A percentile compares a stretch with the other conserved stretches of the same genome.
phyloP scores from a whole-genome alignment of 306 rosid species.

The Quercus aquifolioides region DNA sequence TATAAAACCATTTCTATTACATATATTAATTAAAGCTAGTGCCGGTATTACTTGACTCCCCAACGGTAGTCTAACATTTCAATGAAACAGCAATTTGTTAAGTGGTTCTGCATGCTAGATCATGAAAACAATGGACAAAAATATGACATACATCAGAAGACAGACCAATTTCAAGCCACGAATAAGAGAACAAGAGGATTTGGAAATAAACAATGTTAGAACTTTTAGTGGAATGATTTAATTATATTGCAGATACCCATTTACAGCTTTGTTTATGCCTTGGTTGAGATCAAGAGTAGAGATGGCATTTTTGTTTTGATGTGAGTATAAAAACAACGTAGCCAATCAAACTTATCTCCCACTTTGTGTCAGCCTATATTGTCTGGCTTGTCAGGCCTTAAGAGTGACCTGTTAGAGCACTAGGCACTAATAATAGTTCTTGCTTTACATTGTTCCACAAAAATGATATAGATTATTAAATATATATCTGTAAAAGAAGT shows the following conservation, averaged over 20 bases:
- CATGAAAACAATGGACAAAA: constrained; percentile 14
- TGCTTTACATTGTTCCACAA: constrained; percentile 5
- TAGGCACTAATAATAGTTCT: constrained; percentile 21
- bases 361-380: constrained; percentile 35
- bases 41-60: neutral
- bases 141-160: neutral
- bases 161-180: constrained; percentile 15
- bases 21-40: neutral
- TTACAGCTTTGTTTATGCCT: constrained; percentile 13
- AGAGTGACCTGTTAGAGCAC: constrained; percentile 25
- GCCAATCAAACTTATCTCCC: constrained; percentile 30
- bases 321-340: constrained; percentile 27
- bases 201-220: constrained; percentile 14
- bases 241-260: constrained; percentile 22
- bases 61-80: neutral
- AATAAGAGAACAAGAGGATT: constrained; percentile 22
- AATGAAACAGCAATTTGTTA: neutral
- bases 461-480: neutral
- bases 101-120: constrained; percentile 19
- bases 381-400: neutral
- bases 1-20: neutral
- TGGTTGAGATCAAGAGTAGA: constrained; percentile 20
- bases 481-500: neutral
- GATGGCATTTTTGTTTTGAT: constrained; percentile 11
- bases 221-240: constrained; percentile 24